phyloP scores from a whole-genome alignment of 352 stramenopile species.

The Phytophthora sp. region DNA sequence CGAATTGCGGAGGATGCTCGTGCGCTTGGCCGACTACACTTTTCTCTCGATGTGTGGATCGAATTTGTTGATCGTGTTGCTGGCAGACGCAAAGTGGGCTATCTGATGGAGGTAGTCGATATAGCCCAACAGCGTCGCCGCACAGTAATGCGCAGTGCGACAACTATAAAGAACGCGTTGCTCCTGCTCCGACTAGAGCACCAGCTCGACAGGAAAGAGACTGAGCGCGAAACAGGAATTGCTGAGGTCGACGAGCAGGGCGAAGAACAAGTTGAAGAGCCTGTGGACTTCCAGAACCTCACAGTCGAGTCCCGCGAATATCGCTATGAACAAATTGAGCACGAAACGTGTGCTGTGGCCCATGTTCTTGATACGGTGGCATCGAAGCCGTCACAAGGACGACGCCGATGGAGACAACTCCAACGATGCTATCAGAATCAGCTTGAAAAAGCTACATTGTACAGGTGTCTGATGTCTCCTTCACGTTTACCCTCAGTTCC shows the following conservation, averaged over 20 bases:
- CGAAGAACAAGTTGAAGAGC: constrained; percentile 2
- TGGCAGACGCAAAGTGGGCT: constrained; percentile 70
- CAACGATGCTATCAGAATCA: constrained; percentile 39
- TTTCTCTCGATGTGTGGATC: constrained; percentile 72
- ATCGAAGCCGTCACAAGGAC: constrained; percentile 6
- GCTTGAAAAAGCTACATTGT: constrained; percentile 55
- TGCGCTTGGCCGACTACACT: constrained; percentile 46
- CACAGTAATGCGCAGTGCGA: constrained; percentile 59
- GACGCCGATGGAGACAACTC: constrained; percentile 18
- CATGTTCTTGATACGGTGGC: constrained; percentile 47
- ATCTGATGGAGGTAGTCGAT: constrained; percentile 66
- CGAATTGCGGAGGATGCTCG: constrained; percentile 26
- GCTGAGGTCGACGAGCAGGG: constrained; percentile 25
- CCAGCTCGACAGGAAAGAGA: constrained; percentile 33
- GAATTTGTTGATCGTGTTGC: constrained; percentile 65
- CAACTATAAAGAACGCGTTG: constrained; percentile 67
- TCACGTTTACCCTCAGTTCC: constrained; percentile 44
- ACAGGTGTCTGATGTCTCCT: constrained; percentile 64
- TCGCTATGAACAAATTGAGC: constrained; percentile 68
- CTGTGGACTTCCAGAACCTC: constrained; percentile 53
- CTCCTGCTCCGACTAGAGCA: constrained; percentile 47
- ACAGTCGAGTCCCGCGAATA: constrained; percentile 69
- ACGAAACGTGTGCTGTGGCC: constrained; percentile 57
- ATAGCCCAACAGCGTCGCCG: constrained; percentile 16
- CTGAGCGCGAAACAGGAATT: constrained; percentile 15